These are phyloP conservation scores for Jatropha curcas DNA, from an alignment of 345 rosid species.

Conservation along the genomic window DNA sequence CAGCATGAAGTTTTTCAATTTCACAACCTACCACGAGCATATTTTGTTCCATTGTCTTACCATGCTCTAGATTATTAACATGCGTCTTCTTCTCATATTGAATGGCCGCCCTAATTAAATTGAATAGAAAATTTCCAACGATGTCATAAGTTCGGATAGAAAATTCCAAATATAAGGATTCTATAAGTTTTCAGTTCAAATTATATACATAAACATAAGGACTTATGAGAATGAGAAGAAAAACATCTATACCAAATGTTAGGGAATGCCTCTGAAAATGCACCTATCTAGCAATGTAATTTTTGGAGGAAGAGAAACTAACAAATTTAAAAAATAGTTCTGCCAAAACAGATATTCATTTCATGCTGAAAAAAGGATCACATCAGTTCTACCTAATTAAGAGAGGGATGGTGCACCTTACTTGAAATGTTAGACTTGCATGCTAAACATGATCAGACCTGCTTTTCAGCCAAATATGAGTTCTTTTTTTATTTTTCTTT, in stretches of 20 bases:
- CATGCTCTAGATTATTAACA: slow-evolving; percentile 62
- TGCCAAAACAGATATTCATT: too few relatives aligned
- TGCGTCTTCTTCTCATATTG: slow-evolving; percentile 72
- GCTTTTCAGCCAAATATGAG: too few relatives aligned
- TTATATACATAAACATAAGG: background rate
- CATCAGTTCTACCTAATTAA: too few relatives aligned
- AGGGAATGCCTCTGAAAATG: background rate
- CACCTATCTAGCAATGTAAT: too few relatives aligned
- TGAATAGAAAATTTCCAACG: background rate
- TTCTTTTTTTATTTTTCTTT: too few relatives aligned
- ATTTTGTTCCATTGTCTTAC: slow-evolving; percentile 54
- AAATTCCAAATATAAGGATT: background rate
- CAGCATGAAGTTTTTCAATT: slow-evolving; percentile 46
- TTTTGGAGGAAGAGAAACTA: too few relatives aligned
- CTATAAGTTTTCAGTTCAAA: background rate
- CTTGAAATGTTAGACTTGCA: too few relatives aligned
- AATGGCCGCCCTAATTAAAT: slow-evolving; percentile 59
- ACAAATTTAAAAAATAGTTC: too few relatives aligned
- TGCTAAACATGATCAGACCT: too few relatives aligned
- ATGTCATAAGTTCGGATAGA: background rate
- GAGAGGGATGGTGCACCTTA: too few relatives aligned
- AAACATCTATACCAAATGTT: background rate
- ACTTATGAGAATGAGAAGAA: background rate
- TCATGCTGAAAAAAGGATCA: too few relatives aligned
- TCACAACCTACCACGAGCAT: slow-evolving; percentile 45